Evolutionary conservation across 225 moss, liverwort and hornwort species (phyloP).

Genomic region (Polytrichum formosum): DNA sequence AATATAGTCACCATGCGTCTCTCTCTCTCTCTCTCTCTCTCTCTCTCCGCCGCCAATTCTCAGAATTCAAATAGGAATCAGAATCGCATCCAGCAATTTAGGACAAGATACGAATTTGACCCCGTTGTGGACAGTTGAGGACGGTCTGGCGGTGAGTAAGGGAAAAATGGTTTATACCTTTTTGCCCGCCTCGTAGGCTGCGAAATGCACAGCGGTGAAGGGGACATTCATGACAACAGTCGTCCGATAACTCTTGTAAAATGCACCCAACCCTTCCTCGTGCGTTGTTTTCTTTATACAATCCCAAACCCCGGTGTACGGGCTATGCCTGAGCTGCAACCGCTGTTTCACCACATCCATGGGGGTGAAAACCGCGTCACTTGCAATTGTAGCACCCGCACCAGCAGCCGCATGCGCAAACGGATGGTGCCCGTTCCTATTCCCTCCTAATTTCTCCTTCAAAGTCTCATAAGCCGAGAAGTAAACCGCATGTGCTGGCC

Average conservation of each 20-base stretch:
- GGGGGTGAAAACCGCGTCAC: conserved; percentile 95
- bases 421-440: conserved; percentile 73
- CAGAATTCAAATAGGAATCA: too few species aligned
- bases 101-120: conserved; percentile 33
- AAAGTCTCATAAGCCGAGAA: conserved; percentile 84
- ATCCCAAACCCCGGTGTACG: conserved; percentile 73
- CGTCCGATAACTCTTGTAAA: conserved; percentile 79
- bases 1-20: too few species aligned
- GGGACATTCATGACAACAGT: conserved; percentile 97
- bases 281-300: conserved; percentile 71
- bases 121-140: conserved; percentile 1
- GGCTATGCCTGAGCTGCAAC: conserved; percentile 90
- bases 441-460: conserved; percentile 84
- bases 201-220: conserved; percentile 97
- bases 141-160: too few species aligned
- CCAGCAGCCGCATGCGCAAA: conserved; percentile 81
- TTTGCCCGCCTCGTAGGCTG: conserved; percentile 93
- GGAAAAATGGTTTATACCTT: conserved; percentile 30
- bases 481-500: conserved; percentile 96
- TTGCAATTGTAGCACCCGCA: conserved; percentile 79
- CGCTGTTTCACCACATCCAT: conserved; percentile 99
- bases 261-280: conserved; percentile 77
- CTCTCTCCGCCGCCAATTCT: too few species aligned
- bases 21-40: too few species aligned
- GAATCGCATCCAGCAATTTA: not conserved